phyloP scores from a whole-genome alignment of 257 asterid genomes.

The Rauvolfia tetraphylla region DNA sequence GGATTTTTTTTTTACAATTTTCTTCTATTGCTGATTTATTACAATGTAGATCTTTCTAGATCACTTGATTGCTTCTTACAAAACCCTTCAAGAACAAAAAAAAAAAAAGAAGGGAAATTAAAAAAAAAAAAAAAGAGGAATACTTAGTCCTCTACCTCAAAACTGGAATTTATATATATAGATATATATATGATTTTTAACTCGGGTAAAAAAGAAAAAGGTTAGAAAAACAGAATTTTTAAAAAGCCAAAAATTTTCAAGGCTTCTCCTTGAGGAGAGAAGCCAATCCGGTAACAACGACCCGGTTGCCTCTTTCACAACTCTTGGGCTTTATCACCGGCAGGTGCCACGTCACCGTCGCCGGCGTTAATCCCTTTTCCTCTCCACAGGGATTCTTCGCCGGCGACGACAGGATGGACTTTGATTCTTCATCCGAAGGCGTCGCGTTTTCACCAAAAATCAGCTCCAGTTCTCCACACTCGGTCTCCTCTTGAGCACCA shows the following conservation, averaged over 20 bases:
- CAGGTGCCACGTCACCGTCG: conserved; percentile 59
- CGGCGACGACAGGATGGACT: conserved; percentile 31
- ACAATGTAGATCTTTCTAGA: conserved; percentile 17
- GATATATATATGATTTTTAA: conserved; percentile 27
- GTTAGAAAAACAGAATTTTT: conserved; percentile 25
- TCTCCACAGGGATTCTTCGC: conserved; percentile 20
- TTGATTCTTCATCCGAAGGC: conserved; percentile 18
- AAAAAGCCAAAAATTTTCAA: conserved; percentile 32
- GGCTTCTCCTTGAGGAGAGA: conserved; percentile 76
- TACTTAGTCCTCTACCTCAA: conserved; percentile 21
- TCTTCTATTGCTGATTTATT: conserved; percentile 25
- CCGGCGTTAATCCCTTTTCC: conserved; percentile 25
- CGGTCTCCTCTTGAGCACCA: conserved; percentile 28
- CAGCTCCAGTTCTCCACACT: conserved; percentile 58
- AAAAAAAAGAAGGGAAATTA: neutral
- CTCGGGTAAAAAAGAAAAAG: conserved; percentile 8
- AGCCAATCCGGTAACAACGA: conserved; percentile 79
- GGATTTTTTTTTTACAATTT: neutral
- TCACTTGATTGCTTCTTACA: conserved; percentile 29
- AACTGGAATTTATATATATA: conserved; percentile 18
- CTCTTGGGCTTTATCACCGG: conserved; percentile 70
- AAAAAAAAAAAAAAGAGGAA: neutral
- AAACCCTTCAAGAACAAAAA: conserved; percentile 25
- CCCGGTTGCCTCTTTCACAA: conserved; percentile 55
- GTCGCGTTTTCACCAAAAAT: conserved; percentile 51